Conservation (phyloP, 768 basidiomycete species). For the Naganishia antarctica region DNA sequence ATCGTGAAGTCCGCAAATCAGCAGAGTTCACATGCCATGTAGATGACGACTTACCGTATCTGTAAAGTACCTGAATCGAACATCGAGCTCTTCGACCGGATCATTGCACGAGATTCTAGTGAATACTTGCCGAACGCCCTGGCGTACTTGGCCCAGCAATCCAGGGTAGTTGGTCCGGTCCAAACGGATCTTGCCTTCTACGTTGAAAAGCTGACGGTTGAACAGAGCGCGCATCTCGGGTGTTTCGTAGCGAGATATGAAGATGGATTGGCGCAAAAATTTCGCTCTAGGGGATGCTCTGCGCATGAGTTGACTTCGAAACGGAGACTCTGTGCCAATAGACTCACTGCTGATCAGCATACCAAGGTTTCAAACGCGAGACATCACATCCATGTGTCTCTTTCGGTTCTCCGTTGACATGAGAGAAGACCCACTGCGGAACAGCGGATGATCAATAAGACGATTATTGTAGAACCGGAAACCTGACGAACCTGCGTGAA, state of each 20-base stretch:
- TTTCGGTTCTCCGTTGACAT: constrained; percentile 82
- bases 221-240: constrained; percentile 80
- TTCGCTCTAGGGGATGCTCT: constrained; percentile 57
- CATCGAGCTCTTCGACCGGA: constrained; percentile 74
- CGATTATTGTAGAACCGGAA: not conserved
- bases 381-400: constrained; percentile 92
- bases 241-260: constrained; percentile 80
- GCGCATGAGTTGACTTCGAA: not conserved
- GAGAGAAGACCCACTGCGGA: constrained; percentile 72
- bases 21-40: constrained; percentile 18
- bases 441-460: not conserved
- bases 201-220: constrained; percentile 69
- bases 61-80: constrained; percentile 79
- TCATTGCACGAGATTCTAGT: constrained; percentile 40
- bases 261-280: constrained; percentile 82
- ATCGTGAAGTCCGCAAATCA: not conserved
- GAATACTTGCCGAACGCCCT: constrained; percentile 73
- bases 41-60: constrained; percentile 59
- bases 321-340: not conserved
- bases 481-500: constrained; percentile 72
- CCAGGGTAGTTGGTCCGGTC: constrained; percentile 64
- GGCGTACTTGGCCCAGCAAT: constrained; percentile 62
- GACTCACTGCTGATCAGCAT: constrained; percentile 84
- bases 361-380: constrained; percentile 96
- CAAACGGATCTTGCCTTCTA: constrained; percentile 72